Percentiles rank a stretch among this genome's conserved stretches.
phyloP scores from a whole-genome alignment of 306 rosid species.

The Cucumis melo region DNA sequence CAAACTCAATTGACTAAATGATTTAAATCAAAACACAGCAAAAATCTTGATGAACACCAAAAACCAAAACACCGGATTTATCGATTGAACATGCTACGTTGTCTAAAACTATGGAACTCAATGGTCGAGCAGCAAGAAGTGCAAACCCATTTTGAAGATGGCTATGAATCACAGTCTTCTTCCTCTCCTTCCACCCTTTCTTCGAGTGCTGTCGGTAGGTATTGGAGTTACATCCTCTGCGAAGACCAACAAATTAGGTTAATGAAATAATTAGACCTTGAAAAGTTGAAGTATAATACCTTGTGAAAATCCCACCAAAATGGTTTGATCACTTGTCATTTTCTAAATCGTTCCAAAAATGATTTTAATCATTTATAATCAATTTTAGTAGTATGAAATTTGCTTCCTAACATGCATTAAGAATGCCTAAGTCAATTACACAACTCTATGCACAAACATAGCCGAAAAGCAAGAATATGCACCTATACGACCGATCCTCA shows the following conservation, averaged over 20 bases:
- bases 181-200: conserved; percentile 43
- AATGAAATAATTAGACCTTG: background rate
- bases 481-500: conserved; percentile 50
- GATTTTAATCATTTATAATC: too few relatives aligned
- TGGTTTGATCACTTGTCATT: too few relatives aligned
- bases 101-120: background rate
- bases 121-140: background rate
- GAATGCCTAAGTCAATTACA: background rate
- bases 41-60: background rate
- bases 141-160: background rate
- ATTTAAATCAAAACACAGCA: background rate
- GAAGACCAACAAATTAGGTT: background rate
- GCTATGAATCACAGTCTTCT: conserved; percentile 24
- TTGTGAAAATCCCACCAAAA: too few relatives aligned
- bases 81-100: background rate
- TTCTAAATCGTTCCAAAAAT: too few relatives aligned
- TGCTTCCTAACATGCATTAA: too few relatives aligned
- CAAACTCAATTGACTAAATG: background rate
- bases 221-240: conserved; percentile 44
- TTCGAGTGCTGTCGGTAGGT: conserved; percentile 29
- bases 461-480: background rate
- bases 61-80: background rate
- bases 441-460: background rate
- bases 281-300: too few relatives aligned
- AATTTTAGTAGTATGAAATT: too few relatives aligned